Percentiles rank a stretch among this genome's conserved stretches.
Evolutionary conservation across 2,329 filamentous ascomycete genomes (phyloP).

Genomic region (Aureobasidium namibiae): DNA sequence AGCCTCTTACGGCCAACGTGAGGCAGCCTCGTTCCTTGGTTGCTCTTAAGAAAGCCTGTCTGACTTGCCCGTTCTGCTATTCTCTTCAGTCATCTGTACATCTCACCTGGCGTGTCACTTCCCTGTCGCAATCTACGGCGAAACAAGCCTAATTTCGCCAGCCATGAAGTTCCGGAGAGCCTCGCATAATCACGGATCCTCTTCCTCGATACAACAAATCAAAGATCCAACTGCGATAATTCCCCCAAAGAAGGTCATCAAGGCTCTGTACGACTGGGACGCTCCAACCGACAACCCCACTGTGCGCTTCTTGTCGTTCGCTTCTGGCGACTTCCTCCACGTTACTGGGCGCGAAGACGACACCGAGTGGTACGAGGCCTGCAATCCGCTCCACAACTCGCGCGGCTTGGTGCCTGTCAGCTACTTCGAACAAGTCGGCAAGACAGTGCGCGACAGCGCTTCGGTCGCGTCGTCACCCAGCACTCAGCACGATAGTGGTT

Average conservation of each 20-base stretch:
- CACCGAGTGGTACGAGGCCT: conserved; percentile 94
- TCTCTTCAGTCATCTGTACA: not conserved
- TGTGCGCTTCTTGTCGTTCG: conserved; percentile 66
- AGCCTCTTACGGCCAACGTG: not conserved
- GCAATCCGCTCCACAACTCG: conserved; percentile 84
- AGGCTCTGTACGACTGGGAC: conserved; percentile 88
- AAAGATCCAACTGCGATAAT: conserved; percentile 85
- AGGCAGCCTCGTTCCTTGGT: not conserved
- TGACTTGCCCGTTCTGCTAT: not conserved
- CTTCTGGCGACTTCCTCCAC: conserved; percentile 94
- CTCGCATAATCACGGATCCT: conserved; percentile 35
- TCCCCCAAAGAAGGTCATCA: conserved; percentile 95
- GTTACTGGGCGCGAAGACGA: conserved; percentile 95
- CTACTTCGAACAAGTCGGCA: conserved; percentile 87
- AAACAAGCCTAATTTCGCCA: conserved; percentile 8
- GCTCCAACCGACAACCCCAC: conserved; percentile 47
- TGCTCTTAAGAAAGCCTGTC: not conserved
- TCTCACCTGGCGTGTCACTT: not conserved
- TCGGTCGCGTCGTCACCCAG: conserved; percentile 31
- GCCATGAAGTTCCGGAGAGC: conserved; percentile 6
- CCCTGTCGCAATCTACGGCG: not conserved
- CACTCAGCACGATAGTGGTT: conserved; percentile 80
- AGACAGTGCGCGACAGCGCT: conserved; percentile 82
- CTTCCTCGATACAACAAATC: conserved; percentile 67
- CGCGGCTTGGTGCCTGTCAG: conserved; percentile 87